phyloP scores from a whole-genome alignment of 805 yeast genomes.

The Wickerhamiella brachini region DNA sequence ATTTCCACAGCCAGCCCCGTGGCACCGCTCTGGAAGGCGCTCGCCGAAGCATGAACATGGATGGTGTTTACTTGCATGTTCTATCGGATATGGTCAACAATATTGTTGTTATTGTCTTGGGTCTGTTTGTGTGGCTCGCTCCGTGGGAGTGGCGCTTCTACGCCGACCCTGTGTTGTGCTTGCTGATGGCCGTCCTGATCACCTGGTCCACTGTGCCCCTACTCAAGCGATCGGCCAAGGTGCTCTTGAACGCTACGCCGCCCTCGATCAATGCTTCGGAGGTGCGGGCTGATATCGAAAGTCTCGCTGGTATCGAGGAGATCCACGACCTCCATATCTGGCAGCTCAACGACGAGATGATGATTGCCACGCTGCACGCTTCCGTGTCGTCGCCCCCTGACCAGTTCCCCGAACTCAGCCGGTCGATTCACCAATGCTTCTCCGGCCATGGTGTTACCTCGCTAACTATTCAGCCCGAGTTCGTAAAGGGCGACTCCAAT shows the following conservation, averaged over 20 bases:
- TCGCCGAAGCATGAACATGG: conserved; percentile 78
- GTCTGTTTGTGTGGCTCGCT: conserved; percentile 87
- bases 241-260: conserved; percentile 87
- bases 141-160: conserved; percentile 78
- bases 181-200: conserved; percentile 74
- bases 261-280: conserved; percentile 61
- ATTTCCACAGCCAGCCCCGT: conserved; percentile 21
- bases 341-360: conserved; percentile 79
- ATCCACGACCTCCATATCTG: conserved; percentile 94
- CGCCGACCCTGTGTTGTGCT: conserved; percentile 74
- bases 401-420: conserved; percentile 55
- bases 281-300: conserved; percentile 53
- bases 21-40: conserved; percentile 16
- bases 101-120: conserved; percentile 81
- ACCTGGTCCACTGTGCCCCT: conserved; percentile 85
- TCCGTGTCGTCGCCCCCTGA: conserved; percentile 54
- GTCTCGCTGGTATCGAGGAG: conserved; percentile 60
- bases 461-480: conserved; percentile 95
- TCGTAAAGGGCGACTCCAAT: conserved; percentile 23
- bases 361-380: conserved; percentile 82
- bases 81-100: conserved; percentile 94
- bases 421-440: conserved; percentile 60
- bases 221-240: conserved; percentile 74
- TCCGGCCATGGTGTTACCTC: conserved; percentile 81
- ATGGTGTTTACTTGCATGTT: conserved; percentile 91